Evolutionary conservation across 2,329 filamentous ascomycete species (phyloP), one percentile per base, ranked within the genome.

Genomic region (Ophiognomonia clavigignenti-juglandacearum): DNA sequence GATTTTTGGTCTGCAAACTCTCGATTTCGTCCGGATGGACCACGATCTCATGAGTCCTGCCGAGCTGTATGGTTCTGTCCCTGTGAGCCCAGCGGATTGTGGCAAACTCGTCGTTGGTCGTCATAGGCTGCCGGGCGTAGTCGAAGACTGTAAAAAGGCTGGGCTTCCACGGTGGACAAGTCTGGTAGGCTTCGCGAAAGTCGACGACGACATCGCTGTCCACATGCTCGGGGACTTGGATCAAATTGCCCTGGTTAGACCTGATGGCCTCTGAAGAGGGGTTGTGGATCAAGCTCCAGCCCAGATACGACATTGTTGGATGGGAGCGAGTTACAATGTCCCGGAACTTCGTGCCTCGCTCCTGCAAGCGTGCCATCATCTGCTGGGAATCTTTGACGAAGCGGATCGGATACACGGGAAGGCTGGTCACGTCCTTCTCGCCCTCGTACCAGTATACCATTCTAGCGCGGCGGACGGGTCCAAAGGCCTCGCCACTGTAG

Each of bases 141-240:
- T 29, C 13, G 7, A 7, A 7, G 13, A 29, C 7, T 7, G 7
- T 7, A 29, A 27, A 24, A 32, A 44, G 37, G 13, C 5, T 35
- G 6, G 45, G 45, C 31, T 40, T 11, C 45, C 45, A 47, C 24
- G 31, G 29, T 19, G 45, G 40, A 9, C 34, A 26, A 0, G 38
- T n/a, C 39, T 48, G 39, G 23, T 27, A 43, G 2, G 45, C 23
- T 18, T 48, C 45, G 24, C 34, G 26, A 23, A 48, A 36, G 32
- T 48, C 45, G 24, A 48, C 34, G 18, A 48, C 38, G 2, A 48
- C 39, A 23, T 48, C 45, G 24, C 45, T 48, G 13, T 48, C 45
- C 3, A 48, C 34, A 31, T 48, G 36, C 19, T 43, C 32, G 7
- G 45, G 45, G 20, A 27, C 32, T 32, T 32, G 39, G 26, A 39